Conservation (phyloP, 2,329 filamentous ascomycete genomes). For the Neofusicoccum umdonicola region DNA sequence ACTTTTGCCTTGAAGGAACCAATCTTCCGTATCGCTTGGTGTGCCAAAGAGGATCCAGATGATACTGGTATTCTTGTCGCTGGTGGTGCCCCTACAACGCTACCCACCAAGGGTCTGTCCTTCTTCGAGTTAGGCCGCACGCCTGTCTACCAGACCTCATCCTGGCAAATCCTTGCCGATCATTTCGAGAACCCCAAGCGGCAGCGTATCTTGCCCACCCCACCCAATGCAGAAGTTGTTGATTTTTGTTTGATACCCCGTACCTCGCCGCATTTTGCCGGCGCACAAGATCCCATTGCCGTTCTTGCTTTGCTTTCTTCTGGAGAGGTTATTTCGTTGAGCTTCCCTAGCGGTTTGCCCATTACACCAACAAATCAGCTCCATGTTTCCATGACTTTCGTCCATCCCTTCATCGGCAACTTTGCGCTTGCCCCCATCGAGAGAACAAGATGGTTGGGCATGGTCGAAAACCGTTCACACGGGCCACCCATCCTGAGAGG, state of each 20-base stretch:
- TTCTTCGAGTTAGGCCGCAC: conserved; percentile 88
- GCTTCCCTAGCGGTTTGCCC: conserved; percentile 86
- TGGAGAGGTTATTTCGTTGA: conserved; percentile 84
- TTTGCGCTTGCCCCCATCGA: conserved; percentile 71
- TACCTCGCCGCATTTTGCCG: conserved; percentile 77
- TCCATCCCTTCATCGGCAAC: conserved; percentile 83
- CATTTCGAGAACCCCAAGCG: conserved; percentile 77
- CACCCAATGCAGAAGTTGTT: conserved; percentile 71
- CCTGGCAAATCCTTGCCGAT: conserved; percentile 76
- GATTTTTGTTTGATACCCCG: conserved; percentile 84
- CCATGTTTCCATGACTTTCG: conserved; percentile 80
- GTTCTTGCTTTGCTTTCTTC: conserved; percentile 76
- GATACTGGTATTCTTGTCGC: conserved; percentile 87
- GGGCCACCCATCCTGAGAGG: conserved; percentile 77
- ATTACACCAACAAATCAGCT: conserved; percentile 92
- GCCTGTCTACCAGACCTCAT: conserved; percentile 85
- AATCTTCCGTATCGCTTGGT: conserved; percentile 81
- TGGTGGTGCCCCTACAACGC: conserved; percentile 69
- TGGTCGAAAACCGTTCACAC: conserved; percentile 78
- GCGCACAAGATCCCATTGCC: conserved; percentile 87
- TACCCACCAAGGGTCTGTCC: conserved; percentile 72
- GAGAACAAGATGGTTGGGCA: conserved; percentile 79
- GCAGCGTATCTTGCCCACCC: conserved; percentile 69
- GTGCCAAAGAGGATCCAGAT: conserved; percentile 88
- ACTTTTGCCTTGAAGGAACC: conserved; percentile 66